Percentiles rank a stretch among this genome's conserved stretches.
Evolutionary conservation across 257 asterid species (phyloP).

Genomic region (Cordia subcordata): DNA sequence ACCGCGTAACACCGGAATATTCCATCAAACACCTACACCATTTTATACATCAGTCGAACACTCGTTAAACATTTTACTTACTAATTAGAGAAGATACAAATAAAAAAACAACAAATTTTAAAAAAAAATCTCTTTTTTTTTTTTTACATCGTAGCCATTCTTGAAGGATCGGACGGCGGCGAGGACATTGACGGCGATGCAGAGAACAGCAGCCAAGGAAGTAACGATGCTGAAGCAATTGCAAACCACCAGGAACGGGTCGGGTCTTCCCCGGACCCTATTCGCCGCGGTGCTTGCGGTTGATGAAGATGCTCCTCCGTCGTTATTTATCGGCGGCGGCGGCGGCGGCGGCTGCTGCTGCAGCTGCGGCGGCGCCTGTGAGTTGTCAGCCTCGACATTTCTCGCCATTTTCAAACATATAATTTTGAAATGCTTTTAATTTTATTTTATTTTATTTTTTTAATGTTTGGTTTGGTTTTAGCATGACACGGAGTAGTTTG

Average conservation of each 20-base stretch:
- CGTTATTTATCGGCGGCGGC: conserved; percentile 3
- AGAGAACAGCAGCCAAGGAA: conserved; percentile 61
- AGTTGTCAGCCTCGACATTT: conserved; percentile 15
- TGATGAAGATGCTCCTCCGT: conserved; percentile 17
- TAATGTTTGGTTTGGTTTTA: too few relatives aligned
- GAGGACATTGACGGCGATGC: conserved; percentile 76
- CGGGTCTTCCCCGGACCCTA: conserved; percentile 39
- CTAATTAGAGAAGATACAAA: too few relatives aligned
- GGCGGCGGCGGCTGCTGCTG: conserved; percentile 8
- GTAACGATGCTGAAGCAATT: conserved; percentile 70
- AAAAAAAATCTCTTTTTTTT: too few relatives aligned
- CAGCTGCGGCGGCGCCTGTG: not conserved
- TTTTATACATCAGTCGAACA: not conserved
- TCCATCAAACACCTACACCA: conserved; percentile 73
- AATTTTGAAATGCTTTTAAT: not conserved
- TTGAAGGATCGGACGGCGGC: conserved; percentile 82
- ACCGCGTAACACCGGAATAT: conserved; percentile 95
- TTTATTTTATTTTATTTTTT: too few relatives aligned
- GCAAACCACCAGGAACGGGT: conserved; percentile 56
- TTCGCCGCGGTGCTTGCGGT: conserved; percentile 19
- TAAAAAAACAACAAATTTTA: too few relatives aligned
- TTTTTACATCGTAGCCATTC: conserved; percentile 65
- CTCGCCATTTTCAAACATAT: conserved; percentile 15
- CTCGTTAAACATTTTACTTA: not conserved
- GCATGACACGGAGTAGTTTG: too few relatives aligned